Conservation (phyloP, 257 asterid genomes). For the Apocynum venetum region DNA sequence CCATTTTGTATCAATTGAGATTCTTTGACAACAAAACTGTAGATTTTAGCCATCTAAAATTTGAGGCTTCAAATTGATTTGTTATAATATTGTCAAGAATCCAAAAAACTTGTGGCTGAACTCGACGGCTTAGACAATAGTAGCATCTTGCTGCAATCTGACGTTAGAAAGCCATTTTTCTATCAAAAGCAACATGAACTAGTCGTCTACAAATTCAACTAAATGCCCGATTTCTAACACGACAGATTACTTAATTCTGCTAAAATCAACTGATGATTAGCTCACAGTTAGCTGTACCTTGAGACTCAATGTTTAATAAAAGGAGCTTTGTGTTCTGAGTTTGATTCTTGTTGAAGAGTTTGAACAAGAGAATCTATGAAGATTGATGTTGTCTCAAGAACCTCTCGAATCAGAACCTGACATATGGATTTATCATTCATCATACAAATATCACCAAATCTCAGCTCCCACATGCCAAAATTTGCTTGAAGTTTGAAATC, state of each 20-base stretch:
- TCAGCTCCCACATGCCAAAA: slow-evolving; percentile 39
- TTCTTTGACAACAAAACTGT: too few relatives aligned
- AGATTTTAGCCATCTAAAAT: too few relatives aligned
- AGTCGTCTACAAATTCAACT: background rate
- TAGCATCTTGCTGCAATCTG: background rate
- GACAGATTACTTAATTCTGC: background rate
- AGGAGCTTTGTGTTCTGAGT: background rate
- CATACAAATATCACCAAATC: slow-evolving; percentile 22
- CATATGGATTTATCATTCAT: slow-evolving; percentile 1
- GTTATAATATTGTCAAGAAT: too few relatives aligned
- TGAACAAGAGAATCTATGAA: slow-evolving; percentile 40
- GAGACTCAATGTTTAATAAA: background rate
- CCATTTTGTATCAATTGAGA: too few relatives aligned
- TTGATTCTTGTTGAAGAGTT: slow-evolving; percentile 16
- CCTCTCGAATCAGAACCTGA: slow-evolving; percentile 11
- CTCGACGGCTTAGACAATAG: background rate
- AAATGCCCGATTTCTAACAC: background rate
- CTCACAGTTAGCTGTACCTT: slow-evolving; percentile 22
- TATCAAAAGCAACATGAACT: background rate
- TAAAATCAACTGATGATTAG: slow-evolving; percentile 10
- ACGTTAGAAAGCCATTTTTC: background rate
- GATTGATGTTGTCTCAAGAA: slow-evolving; percentile 43
- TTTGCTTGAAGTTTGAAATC: slow-evolving; percentile 10
- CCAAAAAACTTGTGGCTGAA: too few relatives aligned
- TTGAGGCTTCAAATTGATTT: too few relatives aligned